phyloP scores from a whole-genome alignment of 2,329 filamentous ascomycete genomes.

The Paracamarosporium sp. region DNA sequence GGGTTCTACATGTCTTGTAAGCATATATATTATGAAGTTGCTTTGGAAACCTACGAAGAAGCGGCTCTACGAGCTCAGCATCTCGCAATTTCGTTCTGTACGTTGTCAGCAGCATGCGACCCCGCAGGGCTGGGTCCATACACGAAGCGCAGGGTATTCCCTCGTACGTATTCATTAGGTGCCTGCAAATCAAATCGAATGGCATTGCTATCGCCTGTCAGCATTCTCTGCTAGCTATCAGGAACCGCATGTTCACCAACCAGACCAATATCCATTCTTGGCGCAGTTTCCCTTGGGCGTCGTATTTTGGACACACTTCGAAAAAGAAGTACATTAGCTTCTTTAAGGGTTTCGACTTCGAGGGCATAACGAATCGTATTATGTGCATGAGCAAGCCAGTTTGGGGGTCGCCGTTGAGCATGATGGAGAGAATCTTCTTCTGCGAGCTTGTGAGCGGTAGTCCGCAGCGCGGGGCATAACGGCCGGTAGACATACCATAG shows the following conservation, averaged over 20 bases:
- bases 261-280: slow-evolving; percentile 99
- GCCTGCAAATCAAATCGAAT: slow-evolving; percentile 98
- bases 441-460: slow-evolving; percentile 33
- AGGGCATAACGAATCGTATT: slow-evolving; percentile 99
- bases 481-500: slow-evolving; percentile 51
- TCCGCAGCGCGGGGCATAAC: slow-evolving; percentile 47
- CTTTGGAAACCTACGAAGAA: slow-evolving; percentile 65
- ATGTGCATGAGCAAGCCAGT: slow-evolving; percentile 98
- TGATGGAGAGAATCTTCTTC: slow-evolving; percentile 92
- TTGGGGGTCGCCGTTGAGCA: slow-evolving; percentile 98
- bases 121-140: slow-evolving; percentile 17
- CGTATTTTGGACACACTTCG: slow-evolving; percentile 96
- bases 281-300: slow-evolving; percentile 91
- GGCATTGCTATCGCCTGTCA: slow-evolving; percentile 74
- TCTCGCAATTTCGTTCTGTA: slow-evolving; percentile 84
- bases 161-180: slow-evolving; percentile 96
- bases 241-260: slow-evolving; percentile 58
- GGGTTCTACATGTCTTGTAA: slow-evolving; percentile 59
- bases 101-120: slow-evolving; percentile 20
- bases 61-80: slow-evolving; percentile 92
- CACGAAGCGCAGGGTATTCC: slow-evolving; percentile 97
- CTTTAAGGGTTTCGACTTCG: slow-evolving; percentile 94
- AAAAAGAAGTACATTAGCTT: slow-evolving; percentile 99
- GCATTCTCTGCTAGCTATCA: slow-evolving; percentile 5
- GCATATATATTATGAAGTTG: not conserved